Conservation (phyloP, 208 protist genomes). For the Porcisia deanei region DNA sequence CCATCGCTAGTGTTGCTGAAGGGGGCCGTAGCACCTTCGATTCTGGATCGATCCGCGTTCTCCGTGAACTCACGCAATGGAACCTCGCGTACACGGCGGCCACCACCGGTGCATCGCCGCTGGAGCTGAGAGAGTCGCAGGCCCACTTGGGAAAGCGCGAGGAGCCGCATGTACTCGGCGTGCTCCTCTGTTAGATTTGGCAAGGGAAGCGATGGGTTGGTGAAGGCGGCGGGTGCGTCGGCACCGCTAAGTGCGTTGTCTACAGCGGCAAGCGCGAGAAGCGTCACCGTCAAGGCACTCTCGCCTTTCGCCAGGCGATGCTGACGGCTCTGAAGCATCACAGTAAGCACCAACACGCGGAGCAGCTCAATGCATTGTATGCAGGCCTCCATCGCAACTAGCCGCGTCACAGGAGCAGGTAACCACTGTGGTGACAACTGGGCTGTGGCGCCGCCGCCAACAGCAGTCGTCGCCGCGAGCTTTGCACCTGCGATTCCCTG, state of each 20-base stretch:
- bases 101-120: conserved; percentile 5
- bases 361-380: conserved; percentile 16
- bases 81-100: background rate
- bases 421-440: background rate
- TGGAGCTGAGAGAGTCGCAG: conserved; percentile 1
- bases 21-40: background rate
- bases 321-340: conserved; percentile 11
- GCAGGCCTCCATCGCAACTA: conserved; percentile 2
- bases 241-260: conserved; percentile 14
- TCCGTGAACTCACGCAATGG: conserved; percentile 23
- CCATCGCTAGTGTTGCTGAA: background rate
- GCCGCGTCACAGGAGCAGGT: background rate
- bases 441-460: conserved; percentile 6
- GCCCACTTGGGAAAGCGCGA: background rate
- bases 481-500: background rate
- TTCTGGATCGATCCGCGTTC: background rate
- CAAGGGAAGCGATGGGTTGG: background rate
- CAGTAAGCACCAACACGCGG: conserved; percentile 7
- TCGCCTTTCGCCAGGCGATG: conserved; percentile 1
- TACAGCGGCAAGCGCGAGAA: conserved; percentile 8
- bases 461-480: background rate
- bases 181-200: conserved; percentile 4
- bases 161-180: conserved; percentile 1
- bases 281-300: conserved; percentile 15
- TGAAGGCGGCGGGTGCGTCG: background rate